These are phyloP conservation scores for Rhizodiscina lignyota DNA, from an alignment of 495 filamentous ascomycete genomes.

Conservation along the genomic window DNA sequence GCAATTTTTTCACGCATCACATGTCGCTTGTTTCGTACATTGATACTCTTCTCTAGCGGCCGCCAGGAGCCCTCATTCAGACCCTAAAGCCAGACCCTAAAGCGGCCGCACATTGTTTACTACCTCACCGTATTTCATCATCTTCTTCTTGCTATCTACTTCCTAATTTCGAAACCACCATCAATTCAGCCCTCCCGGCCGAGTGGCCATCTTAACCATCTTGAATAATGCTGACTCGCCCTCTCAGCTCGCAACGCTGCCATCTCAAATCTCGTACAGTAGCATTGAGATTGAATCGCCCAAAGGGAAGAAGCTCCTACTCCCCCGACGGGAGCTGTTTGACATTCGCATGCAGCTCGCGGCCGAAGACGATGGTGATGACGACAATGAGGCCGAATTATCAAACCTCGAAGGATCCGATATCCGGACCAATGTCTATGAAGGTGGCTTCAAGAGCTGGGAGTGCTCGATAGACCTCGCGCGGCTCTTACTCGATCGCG, in stretches of 20 bases:
- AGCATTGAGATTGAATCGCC: conserved; percentile 34
- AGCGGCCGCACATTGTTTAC: no score
- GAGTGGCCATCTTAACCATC: conserved; percentile 42
- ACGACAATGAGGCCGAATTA: conserved; percentile 12
- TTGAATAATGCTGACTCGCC: no score
- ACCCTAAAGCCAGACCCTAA: no score
- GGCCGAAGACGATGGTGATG: conserved; percentile 52
- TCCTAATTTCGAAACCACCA: background rate
- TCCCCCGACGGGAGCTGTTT: conserved; percentile 81
- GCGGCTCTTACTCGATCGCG: conserved; percentile 36
- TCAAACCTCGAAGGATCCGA: conserved; percentile 61
- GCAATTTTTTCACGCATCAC: no score
- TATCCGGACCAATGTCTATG: conserved; percentile 79
- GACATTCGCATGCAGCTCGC: conserved; percentile 89
- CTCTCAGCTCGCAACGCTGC: conserved; percentile 33
- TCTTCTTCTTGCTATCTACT: conserved; percentile 22
- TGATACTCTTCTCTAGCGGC: no score
- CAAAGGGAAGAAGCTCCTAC: conserved; percentile 28
- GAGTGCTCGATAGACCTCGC: conserved; percentile 86
- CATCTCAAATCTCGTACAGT: conserved; percentile 64
- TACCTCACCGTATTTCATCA: conserved; percentile 17
- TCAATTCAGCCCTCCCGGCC: conserved; percentile 1
- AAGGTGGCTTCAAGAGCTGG: conserved; percentile 99
- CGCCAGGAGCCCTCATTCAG: no score
- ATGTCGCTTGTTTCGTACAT: no score